A percentile compares a stretch with the other conserved stretches of the same genome.
These are phyloP conservation scores for Zasmidium citrigriseum DNA, from an alignment of 2,329 filamentous ascomycete genomes.

Conservation along the genomic window DNA sequence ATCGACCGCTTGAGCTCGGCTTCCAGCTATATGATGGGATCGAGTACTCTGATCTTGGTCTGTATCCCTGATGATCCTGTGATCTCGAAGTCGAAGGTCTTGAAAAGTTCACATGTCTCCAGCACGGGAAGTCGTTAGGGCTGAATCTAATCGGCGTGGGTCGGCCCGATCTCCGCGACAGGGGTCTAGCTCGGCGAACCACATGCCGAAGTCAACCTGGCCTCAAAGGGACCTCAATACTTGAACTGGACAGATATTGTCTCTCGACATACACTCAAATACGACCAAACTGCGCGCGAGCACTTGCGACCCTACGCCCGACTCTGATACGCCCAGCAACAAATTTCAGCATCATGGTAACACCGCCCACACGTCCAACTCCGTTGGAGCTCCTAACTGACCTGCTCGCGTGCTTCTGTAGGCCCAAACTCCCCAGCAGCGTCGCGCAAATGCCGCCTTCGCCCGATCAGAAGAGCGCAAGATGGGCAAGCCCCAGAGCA, in stretches of 20 bases:
- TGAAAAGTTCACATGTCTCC: not conserved
- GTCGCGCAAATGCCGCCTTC: slow-evolving; percentile 78
- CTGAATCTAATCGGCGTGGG: not conserved
- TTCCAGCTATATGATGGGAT: too few relatives aligned
- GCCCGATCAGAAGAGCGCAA: slow-evolving; percentile 70
- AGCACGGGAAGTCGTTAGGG: not conserved
- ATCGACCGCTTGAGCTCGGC: too few relatives aligned
- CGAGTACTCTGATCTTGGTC: too few relatives aligned
- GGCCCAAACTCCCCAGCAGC: slow-evolving; percentile 84
- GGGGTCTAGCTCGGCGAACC: not conserved
- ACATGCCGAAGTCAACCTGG: not conserved
- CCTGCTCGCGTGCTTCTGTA: not conserved
- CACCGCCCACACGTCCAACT: slow-evolving; percentile 8
- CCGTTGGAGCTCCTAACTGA: not conserved
- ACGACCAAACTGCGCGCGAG: not conserved
- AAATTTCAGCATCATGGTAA: slow-evolving; percentile 7
- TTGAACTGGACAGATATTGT: too few relatives aligned
- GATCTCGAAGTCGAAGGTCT: too few relatives aligned
- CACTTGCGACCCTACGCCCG: not conserved
- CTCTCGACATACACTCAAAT: not conserved
- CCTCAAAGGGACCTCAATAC: not conserved
- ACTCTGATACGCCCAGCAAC: too few relatives aligned
- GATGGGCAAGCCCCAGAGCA: slow-evolving; percentile 64
- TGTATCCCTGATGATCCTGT: too few relatives aligned
- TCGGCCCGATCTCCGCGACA: not conserved